Evolutionary conservation across 2,329 filamentous ascomycete species (phyloP).

Genomic region (Hansfordia pulvinata): DNA sequence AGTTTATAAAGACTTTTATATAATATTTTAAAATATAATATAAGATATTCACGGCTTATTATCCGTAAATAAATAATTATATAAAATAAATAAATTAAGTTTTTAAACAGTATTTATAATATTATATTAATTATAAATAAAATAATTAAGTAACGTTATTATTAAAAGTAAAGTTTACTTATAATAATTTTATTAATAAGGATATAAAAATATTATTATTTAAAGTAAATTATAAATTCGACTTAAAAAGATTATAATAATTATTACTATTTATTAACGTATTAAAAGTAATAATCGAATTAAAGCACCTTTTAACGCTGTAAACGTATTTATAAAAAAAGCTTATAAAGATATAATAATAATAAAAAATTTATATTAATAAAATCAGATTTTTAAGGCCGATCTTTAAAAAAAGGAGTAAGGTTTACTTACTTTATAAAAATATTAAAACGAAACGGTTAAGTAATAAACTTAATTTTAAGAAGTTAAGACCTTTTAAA

Average conservation of each 20-base stretch:
- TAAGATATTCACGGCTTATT: slow-evolving; percentile 1
- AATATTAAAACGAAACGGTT: slow-evolving; percentile 1
- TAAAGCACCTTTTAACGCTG: neutral
- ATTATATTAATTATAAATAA: slow-evolving; percentile 2
- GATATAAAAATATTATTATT: slow-evolving; percentile 1
- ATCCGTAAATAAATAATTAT: slow-evolving; percentile 3
- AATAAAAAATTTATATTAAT: slow-evolving; percentile 1
- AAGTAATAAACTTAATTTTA: slow-evolving; percentile 2
- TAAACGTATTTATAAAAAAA: neutral
- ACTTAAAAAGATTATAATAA: no score
- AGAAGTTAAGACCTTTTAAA: slow-evolving; percentile 1
- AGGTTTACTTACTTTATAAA: slow-evolving; percentile 1
- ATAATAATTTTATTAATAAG: slow-evolving; percentile 4
- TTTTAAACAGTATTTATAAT: slow-evolving; percentile 3
- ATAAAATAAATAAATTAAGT: slow-evolving; percentile 3
- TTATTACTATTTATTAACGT: no score
- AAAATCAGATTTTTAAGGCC: neutral
- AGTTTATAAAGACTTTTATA: slow-evolving; percentile 2
- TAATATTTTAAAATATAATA: neutral
- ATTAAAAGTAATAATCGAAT: slow-evolving; percentile 2
- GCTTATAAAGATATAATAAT: slow-evolving; percentile 1
- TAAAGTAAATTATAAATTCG: neutral
- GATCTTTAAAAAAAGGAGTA: neutral
- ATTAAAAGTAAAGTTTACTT: slow-evolving; percentile 4
- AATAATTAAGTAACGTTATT: slow-evolving; percentile 3